Base-by-base conservation (phyloP, 305 asterid species). In the Fraxinus paxiana region DNA sequence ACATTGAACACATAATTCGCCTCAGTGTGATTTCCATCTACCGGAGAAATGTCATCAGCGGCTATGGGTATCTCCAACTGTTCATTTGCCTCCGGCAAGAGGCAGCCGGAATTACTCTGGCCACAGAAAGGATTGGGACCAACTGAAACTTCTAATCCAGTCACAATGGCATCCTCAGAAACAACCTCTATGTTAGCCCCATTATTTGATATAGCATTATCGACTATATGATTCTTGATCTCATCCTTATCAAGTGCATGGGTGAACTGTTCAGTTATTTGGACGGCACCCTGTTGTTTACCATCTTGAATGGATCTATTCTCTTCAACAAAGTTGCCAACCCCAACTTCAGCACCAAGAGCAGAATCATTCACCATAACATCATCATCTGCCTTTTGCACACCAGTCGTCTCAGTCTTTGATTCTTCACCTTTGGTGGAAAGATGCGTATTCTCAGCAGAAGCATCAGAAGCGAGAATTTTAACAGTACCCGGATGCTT, bases 61-160 rank as follows among this genome's bases (percentile, higher is more conserved):
- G 54, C 76, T 4, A 6, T 34, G 46, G 65, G 70, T 9, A 59
- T 18, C 81, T 82, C 88, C 22, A 38, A 10, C 46, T 73, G 79
- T 73, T 73, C 87, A 26, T 65, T 79, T 78, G 71, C 81, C 78
- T 77, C 88, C 2, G 84, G 80, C 75, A 75, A 74, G 82, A 67
- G 43, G 81, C 35, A 78, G 76, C 3, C 81, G 22, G 75, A 74
- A 78, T 69, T 73, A 70, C 22, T 43, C 59, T 83, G 75, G 71
- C 75, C 69, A 9, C n/a, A 33, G 22, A 51, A 9, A 43, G 34
- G 35, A 17, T 35, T 82, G 81, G 82, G 83, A 73, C 24, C 71
- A 20, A 69, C 59, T 38, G 87, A 46, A 33, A n/a, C 9, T 56
- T 65, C 46, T 63, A 70, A 56, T 77, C 78, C 78, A 35, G 20